phyloP scores from a whole-genome alignment of 768 basidiomycete species.

The Hemileccinum rubropunctum region DNA sequence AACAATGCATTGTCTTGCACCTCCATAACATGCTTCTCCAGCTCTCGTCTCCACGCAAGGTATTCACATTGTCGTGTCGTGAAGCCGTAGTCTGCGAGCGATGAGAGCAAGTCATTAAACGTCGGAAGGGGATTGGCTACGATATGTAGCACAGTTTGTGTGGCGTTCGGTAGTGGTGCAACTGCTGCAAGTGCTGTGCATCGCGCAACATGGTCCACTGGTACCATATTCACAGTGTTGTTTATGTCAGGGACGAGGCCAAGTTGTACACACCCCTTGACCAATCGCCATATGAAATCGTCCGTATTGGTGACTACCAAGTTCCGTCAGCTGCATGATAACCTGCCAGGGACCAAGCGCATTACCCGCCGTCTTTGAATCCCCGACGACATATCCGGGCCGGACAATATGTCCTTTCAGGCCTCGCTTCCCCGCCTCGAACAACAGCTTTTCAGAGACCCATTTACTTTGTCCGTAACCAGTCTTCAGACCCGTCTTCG shows the following conservation, averaged over 20 bases:
- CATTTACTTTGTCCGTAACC: conserved; percentile 99
- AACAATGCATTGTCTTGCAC: conserved; percentile 95
- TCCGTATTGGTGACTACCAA: conserved; percentile 92
- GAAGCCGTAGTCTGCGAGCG: conserved; percentile 80
- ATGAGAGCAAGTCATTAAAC: conserved; percentile 81
- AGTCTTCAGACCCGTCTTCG: conserved; percentile 68
- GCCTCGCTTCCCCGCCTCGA: conserved; percentile 87
- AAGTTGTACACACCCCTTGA: conserved; percentile 98
- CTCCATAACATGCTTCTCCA: conserved; percentile 95
- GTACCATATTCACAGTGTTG: conserved; percentile 98
- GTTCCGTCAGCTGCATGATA: conserved; percentile 1
- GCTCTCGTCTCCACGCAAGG: conserved; percentile 82
- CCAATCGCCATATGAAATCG: conserved; percentile 97
- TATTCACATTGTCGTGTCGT: conserved; percentile 79
- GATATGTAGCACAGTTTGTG: conserved; percentile 73
- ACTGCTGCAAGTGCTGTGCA: conserved; percentile 74
- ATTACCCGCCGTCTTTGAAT: conserved; percentile 79
- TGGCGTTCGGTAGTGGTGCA: conserved; percentile 46
- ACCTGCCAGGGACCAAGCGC: background rate
- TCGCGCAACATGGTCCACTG: conserved; percentile 92
- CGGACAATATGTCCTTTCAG: conserved; percentile 83
- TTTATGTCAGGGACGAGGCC: conserved; percentile 96
- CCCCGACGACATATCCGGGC: conserved; percentile 95
- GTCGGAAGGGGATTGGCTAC: conserved; percentile 84
- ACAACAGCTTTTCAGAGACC: conserved; percentile 94